Evolutionary conservation across 2,329 filamentous ascomycete species (phyloP).

Genomic region (Dactylellina sp.): DNA sequence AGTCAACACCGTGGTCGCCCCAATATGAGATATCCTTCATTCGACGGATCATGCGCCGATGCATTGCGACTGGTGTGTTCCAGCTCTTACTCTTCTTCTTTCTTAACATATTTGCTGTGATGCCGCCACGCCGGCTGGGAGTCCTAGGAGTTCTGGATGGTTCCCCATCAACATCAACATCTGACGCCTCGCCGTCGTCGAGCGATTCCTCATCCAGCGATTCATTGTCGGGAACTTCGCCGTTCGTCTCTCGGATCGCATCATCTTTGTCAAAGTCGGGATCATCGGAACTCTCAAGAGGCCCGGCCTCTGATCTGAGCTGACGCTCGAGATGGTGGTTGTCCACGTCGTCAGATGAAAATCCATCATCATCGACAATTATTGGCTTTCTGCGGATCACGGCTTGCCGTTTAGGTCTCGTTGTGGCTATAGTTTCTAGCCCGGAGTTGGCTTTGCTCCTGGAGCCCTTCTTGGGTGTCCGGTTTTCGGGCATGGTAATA

Average conservation of each 20-base stretch:
- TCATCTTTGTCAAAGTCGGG: constrained; percentile 20
- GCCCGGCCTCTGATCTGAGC: background rate
- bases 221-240: constrained; percentile 4
- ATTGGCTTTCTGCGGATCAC: constrained; percentile 29
- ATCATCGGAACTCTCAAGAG: constrained; percentile 16
- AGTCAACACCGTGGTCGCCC: constrained; percentile 44
- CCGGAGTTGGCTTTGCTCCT: background rate
- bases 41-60: constrained; percentile 43
- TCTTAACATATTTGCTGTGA: background rate
- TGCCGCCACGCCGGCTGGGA: background rate
- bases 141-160: background rate
- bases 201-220: constrained; percentile 27
- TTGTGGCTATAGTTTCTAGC: background rate
- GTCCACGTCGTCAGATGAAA: constrained; percentile 33
- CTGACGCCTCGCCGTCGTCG: constrained; percentile 32
- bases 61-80: constrained; percentile 44
- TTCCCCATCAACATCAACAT: constrained; percentile 19
- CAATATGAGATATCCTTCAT: constrained; percentile 57
- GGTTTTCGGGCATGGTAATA: background rate
- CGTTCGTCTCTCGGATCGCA: background rate
- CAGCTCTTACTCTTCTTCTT: constrained; percentile 28
- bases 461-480: background rate
- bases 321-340: background rate
- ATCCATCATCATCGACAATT: constrained; percentile 7
- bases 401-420: constrained; percentile 38